Evolutionary conservation across 306 rosid genomes (phyloP), one percentile per base, ranked within the genome.

Genomic region (Prunus persica): DNA sequence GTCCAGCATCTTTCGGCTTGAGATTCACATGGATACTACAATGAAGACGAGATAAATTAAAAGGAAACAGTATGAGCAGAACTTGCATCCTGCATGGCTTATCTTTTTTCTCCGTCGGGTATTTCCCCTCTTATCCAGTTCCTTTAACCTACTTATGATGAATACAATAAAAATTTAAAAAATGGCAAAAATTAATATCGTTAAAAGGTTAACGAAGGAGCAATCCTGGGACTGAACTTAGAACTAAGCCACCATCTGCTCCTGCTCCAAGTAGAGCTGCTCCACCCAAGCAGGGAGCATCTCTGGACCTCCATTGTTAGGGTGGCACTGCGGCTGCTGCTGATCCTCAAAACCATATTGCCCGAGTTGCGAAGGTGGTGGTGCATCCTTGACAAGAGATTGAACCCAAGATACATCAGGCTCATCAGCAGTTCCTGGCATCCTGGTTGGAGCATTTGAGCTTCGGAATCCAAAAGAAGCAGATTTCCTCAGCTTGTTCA

Each of bases 391-490:
- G 69, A 89, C 90, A 51, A 89, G 77, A 71, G 98, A 84, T 78
- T 87, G 84, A 79, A 93, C 96, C 94, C 97, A 90, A 14, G 94
- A 87, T 52, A 86, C 91, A 74, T 86, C 93, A 4, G 87, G 89
- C 78, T 89, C 96, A 28, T 77, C 81, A 69, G 24, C 68, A 6
- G 81, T 22, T 19, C 51, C 46, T 49, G 84, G 80, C 63, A 28
- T 41, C 19, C 70, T 50, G 71, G 84, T 57, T 41, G 84, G 32
- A 69, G 77, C 67, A 9, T 52, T 19, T 3, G 80, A 47, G 82
- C 83, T 81, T 74, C 88, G 81, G 15, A 84, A 56, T 63, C 93
- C 93, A 58, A 89, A 88, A 45, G 98, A 93, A 79, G 90, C 84
- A 10, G 98, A 89, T 45, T 89, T 91, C 45, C 82, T 86, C 83